These are phyloP conservation scores for Aaosphaeria pasadenensis DNA, from an alignment of 2,329 filamentous ascomycete genomes.

Conservation along the genomic window DNA sequence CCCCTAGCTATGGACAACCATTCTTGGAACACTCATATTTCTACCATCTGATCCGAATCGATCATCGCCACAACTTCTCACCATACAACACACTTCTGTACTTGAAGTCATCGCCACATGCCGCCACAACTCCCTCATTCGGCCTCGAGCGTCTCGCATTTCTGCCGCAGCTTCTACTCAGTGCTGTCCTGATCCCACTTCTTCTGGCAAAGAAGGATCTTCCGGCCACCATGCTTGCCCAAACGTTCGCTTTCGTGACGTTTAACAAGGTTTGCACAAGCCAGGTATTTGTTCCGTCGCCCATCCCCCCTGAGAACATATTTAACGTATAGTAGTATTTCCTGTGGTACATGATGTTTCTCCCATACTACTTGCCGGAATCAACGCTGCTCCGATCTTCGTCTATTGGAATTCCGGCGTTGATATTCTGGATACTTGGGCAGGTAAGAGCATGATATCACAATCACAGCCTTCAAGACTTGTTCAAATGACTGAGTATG, in stretches of 20 bases:
- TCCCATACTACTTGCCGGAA: slow-evolving; percentile 83
- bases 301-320: neutral
- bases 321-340: slow-evolving; percentile 67
- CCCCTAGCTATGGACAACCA: slow-evolving; percentile 65
- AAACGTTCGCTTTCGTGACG: slow-evolving; percentile 94
- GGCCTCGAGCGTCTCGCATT: slow-evolving; percentile 80
- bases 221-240: slow-evolving; percentile 80
- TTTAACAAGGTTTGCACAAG: slow-evolving; percentile 99
- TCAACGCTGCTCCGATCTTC: slow-evolving; percentile 68
- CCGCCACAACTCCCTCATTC: slow-evolving; percentile 37
- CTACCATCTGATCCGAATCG: slow-evolving; percentile 87
- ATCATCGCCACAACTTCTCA: slow-evolving; percentile 98
- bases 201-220: slow-evolving; percentile 77
- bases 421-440: slow-evolving; percentile 69
- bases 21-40: slow-evolving; percentile 90
- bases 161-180: slow-evolving; percentile 79
- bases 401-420: slow-evolving; percentile 61
- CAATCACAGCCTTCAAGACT: neutral
- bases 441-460: slow-evolving; percentile 52
- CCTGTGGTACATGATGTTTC: slow-evolving; percentile 93
- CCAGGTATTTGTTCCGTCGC: slow-evolving; percentile 60
- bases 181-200: slow-evolving; percentile 72
- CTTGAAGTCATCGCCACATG: slow-evolving; percentile 64
- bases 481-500: neutral
- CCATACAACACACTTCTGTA: slow-evolving; percentile 93